Evolutionary conservation across 345 rosid species (phyloP), one percentile per base, ranked within the genome.

Genomic region (Moricandia moricandioides): DNA sequence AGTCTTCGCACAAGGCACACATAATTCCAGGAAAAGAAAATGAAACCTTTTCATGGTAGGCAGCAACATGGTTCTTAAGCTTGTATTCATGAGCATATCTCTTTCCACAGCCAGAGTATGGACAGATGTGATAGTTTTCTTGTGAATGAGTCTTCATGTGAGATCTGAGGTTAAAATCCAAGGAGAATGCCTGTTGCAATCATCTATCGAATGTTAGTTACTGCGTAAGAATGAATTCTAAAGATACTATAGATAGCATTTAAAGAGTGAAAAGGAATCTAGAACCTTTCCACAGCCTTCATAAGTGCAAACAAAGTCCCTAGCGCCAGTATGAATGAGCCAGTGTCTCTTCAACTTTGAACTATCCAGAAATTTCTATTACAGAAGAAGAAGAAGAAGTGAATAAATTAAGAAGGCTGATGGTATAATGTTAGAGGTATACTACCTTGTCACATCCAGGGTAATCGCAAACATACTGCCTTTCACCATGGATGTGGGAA

Each of bases 91-190:
- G 96, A 74, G 99, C 97, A 72, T 92, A 92, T 90, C 97, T 83
- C 92, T 95, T 95, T 70, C 96, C 99, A 83, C 97, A 95, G 30
- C 91, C 97, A 24, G 84, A 74, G 70, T 82, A 90, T 6, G 97
- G 99, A 73, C 99, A 95, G 79, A 90, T 82, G 78, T 95, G 97
- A 80, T 95, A 92, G 78, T 92, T 95, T 82, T 92, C 99, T 80
- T 92, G 99, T 34, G 93, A 92, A 80, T 95, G 99, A 59, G 99
- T 95, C 85, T 92, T 95, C 97, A 92, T 95, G 85, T 92, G 97
- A 37, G 99, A 95, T 68, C 89, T 84, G 84, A 95, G 85, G 86
- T 95, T 95, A 84, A 95, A 95, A 82, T 95, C 99, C 79, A 95
- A 83, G 24, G 99, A 94, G 83, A 94, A 94, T 6, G 99, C 99